These are phyloP conservation scores for Aspergillus clavatus DNA, from an alignment of 2,329 filamentous ascomycete species.

Conservation along the genomic window DNA sequence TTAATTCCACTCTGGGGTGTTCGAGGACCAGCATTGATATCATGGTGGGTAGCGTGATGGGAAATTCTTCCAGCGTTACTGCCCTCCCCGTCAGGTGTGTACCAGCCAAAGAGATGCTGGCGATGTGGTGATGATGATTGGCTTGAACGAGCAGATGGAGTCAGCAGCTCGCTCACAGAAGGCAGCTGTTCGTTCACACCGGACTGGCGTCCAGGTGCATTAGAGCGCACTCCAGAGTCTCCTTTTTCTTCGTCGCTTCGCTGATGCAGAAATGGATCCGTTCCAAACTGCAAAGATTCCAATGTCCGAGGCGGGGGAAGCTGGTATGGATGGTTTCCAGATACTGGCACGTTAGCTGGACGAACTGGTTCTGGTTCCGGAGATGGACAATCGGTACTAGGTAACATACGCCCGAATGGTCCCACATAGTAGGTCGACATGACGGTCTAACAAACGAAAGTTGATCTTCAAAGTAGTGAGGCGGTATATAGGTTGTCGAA, in stretches of 20 bases:
- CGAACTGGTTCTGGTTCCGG: constrained; percentile 24
- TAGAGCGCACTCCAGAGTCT: constrained; percentile 18
- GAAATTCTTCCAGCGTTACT: constrained; percentile 14
- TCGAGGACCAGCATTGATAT: constrained; percentile 10
- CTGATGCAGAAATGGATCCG: constrained; percentile 29
- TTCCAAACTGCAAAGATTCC: constrained; percentile 32
- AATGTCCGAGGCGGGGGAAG: constrained; percentile 37
- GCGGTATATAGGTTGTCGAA: not conserved
- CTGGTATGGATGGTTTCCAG: constrained; percentile 33
- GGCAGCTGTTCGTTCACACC: constrained; percentile 31
- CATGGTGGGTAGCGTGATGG: constrained; percentile 17
- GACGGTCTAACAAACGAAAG: constrained; percentile 8
- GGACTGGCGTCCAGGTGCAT: constrained; percentile 10
- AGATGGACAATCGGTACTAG: constrained; percentile 22
- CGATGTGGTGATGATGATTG: constrained; percentile 26
- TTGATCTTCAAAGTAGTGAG: constrained; percentile 4
- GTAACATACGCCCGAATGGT: constrained; percentile 39
- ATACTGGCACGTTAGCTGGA: constrained; percentile 30
- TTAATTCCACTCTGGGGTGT: constrained; percentile 12
- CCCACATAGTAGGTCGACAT: constrained; percentile 39
- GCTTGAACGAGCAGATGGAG: constrained; percentile 26
- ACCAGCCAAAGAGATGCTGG: constrained; percentile 20
- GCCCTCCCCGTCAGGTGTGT: constrained; percentile 9
- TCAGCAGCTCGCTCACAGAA: constrained; percentile 38
- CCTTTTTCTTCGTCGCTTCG: constrained; percentile 20